Evolutionary conservation across 495 filamentous ascomycete genomes (phyloP), one percentile per base, ranked within the genome.

Genomic region (Neurospora sp.): DNA sequence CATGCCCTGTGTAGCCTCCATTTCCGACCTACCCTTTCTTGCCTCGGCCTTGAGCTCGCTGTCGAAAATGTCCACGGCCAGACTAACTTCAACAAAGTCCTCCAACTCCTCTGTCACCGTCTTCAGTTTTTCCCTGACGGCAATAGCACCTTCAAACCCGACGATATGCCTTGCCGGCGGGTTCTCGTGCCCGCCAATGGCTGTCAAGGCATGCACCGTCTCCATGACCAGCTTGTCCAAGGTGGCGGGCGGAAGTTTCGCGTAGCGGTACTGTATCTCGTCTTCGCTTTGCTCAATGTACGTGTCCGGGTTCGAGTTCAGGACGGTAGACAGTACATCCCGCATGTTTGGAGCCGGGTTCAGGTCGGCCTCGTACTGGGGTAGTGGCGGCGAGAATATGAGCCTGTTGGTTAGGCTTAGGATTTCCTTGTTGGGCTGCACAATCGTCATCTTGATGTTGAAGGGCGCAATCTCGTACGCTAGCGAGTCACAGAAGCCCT

Each of bases 381-480:
- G 88, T 66, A 92, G 80, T 40, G 89, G 91, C 18, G 94, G 94
- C 0, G 92, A 91, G 73, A 92, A 91, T 73, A 91, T 91, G 75
- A 97, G 91, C 70, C 91, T 89, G 82, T 96, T 96, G 53, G 92
- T 94, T 70, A 97, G 87, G 66, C 93, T 89, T 76, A 88, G 87
- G 75, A 96, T 92, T 82, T 97, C 94, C 80, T 89, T 87, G 77
- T 88, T 87, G 72, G 94, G 93, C 83, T 99, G 96, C 59, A 99
- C 89, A 76, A 99, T 94, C 44, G 93, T 97, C 76, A 98, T 88
- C 81, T 95, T 97, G 85, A 98, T 89, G 81, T 97, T 97, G 86
- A 98, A 98, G 1, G 96, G 96, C 0, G 96, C 96, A 70, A 99
- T 92, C 82, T 99, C 96, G 83, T 97, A 99, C 1, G 94, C 94